Conservation (phyloP, 192 early-diverging fungal species). For the Entomortierella lignicola region DNA sequence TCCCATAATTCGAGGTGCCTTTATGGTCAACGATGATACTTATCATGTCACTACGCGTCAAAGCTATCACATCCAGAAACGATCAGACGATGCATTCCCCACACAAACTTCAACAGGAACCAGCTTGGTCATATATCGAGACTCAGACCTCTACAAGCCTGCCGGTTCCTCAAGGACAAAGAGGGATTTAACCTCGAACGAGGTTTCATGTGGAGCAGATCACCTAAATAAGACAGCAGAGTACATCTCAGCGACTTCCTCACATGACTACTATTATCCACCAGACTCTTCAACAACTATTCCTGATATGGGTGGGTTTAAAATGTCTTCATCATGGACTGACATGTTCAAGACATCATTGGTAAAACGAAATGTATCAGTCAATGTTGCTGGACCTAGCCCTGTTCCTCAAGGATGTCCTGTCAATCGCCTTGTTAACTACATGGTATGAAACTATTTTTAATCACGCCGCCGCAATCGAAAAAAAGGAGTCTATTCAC, state of each 20-base stretch:
- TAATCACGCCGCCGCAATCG: background rate
- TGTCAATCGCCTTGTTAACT: slow-evolving; percentile 46
- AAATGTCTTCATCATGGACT: slow-evolving; percentile 33
- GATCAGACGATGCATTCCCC: slow-evolving; percentile 38
- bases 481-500: background rate
- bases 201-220: slow-evolving; percentile 33
- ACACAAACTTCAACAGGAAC: slow-evolving; percentile 1
- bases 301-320: slow-evolving; percentile 16
- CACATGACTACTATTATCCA: slow-evolving; percentile 38
- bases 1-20: slow-evolving; percentile 35
- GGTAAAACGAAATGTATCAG: slow-evolving; percentile 24
- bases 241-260: slow-evolving; percentile 9
- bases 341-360: slow-evolving; percentile 16
- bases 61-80: slow-evolving; percentile 35
- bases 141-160: slow-evolving; percentile 49
- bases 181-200: slow-evolving; percentile 4
- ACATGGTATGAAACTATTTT: slow-evolving; percentile 36
- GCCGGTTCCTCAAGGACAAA: background rate
- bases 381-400: slow-evolving; percentile 37
- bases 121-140: slow-evolving; percentile 34
- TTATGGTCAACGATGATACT: slow-evolving; percentile 33
- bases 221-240: slow-evolving; percentile 14
- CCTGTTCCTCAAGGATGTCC: slow-evolving; percentile 54
- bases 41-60: slow-evolving; percentile 43
- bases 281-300: slow-evolving; percentile 22